Percentiles rank a stretch among this genome's conserved stretches.
Conservation (phyloP, 2,329 filamentous ascomycete species). For the Pseudogymnoascus destructans region DNA sequence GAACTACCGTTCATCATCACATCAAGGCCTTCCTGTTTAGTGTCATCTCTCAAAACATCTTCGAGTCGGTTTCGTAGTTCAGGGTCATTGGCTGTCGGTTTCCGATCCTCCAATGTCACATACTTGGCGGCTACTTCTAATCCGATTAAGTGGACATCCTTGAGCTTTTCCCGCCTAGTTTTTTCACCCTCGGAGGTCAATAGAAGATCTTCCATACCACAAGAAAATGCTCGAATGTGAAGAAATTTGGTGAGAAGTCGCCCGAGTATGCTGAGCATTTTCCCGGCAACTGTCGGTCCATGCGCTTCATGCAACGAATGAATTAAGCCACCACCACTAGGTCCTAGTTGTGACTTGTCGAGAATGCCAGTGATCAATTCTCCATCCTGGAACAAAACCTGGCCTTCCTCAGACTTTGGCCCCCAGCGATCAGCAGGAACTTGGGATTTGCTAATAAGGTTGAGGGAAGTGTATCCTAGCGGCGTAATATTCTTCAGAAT, state of each 20-base stretch:
- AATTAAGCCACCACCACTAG: conserved; percentile 72
- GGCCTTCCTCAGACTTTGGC: conserved; percentile 58
- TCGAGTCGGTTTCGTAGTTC: conserved; percentile 70
- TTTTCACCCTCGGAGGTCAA: conserved; percentile 70
- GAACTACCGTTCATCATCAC: conserved; percentile 65
- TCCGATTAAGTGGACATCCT: conserved; percentile 55
- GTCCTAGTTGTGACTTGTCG: conserved; percentile 91
- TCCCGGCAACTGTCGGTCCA: conserved; percentile 74
- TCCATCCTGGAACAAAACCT: conserved; percentile 72
- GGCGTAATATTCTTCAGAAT: conserved; percentile 88
- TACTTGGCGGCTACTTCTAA: conserved; percentile 74
- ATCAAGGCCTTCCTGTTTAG: conserved; percentile 84
- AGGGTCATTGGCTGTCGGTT: conserved; percentile 48
- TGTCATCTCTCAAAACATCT: conserved; percentile 79
- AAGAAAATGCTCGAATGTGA: conserved; percentile 90
- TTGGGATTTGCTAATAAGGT: conserved; percentile 65
- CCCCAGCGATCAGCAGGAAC: conserved; percentile 75
- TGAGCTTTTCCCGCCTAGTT: conserved; percentile 53
- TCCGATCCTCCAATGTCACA: conserved; percentile 62
- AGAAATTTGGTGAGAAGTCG: conserved; percentile 79
- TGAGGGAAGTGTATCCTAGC: conserved; percentile 59
- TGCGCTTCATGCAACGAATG: conserved; percentile 91
- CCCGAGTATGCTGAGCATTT: conserved; percentile 77
- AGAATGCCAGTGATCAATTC: conserved; percentile 83
- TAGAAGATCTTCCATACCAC: conserved; percentile 89